Percentiles rank a stretch among this genome's conserved stretches.
Conservation (phyloP, 805 yeast species). For the Yamadazyma olivae region DNA sequence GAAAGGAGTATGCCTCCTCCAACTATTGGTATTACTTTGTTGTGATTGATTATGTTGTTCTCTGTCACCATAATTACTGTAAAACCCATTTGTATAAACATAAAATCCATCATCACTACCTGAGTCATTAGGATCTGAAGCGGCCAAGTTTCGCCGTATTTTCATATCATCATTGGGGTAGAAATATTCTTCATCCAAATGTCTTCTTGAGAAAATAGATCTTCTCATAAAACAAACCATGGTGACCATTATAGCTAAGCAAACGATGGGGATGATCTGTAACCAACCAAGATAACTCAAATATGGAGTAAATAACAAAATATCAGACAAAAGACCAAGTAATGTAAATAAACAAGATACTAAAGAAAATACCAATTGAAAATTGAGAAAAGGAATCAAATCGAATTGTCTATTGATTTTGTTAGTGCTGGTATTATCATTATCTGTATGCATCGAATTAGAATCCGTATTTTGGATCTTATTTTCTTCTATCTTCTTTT, state of each 20-base stretch:
- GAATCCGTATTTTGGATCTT: not conserved
- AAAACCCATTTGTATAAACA: slow-evolving; percentile 41
- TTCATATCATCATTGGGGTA: slow-evolving; percentile 35
- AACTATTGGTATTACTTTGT: slow-evolving; percentile 14
- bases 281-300: slow-evolving; percentile 87
- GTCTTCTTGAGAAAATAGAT: slow-evolving; percentile 51
- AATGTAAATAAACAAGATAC: slow-evolving; percentile 68
- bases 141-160: slow-evolving; percentile 17
- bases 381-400: slow-evolving; percentile 39
- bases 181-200: slow-evolving; percentile 28
- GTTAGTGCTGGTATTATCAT: not conserved
- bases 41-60: slow-evolving; percentile 12
- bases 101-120: slow-evolving; percentile 43
- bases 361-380: slow-evolving; percentile 56
- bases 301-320: slow-evolving; percentile 71
- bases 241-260: slow-evolving; percentile 62
- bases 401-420: slow-evolving; percentile 11
- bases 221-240: slow-evolving; percentile 72
- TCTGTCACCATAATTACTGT: slow-evolving; percentile 22
- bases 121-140: slow-evolving; percentile 16
- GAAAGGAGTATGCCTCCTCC: slow-evolving; percentile 17
- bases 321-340: slow-evolving; percentile 77
- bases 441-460: not conserved
- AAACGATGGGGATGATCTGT: slow-evolving; percentile 63
- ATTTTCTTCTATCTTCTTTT: not conserved